phyloP scores from a whole-genome alignment of 2,329 filamentous ascomycete species.

The Exophiala bonariae region DNA sequence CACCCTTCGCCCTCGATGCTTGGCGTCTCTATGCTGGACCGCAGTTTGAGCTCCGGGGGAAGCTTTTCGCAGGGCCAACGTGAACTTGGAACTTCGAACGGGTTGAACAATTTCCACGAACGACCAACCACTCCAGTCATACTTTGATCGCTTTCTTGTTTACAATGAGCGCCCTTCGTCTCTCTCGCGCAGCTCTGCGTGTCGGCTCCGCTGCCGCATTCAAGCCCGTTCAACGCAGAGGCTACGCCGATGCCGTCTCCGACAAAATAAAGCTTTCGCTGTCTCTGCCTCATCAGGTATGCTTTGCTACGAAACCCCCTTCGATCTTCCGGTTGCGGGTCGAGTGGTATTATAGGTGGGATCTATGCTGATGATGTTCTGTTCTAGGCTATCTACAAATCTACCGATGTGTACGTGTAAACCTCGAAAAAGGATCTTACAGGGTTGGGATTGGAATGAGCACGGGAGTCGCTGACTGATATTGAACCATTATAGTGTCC shows the following conservation, averaged over 20 bases:
- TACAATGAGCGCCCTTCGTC: slow-evolving; percentile 91
- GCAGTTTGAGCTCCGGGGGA: no score
- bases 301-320: slow-evolving; percentile 33
- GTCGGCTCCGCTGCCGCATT: slow-evolving; percentile 76
- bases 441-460: no score
- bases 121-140: no score
- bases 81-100: slow-evolving; percentile 16
- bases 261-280: slow-evolving; percentile 99
- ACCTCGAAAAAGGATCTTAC: neutral
- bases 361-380: slow-evolving; percentile 28
- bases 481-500: slow-evolving; percentile 62
- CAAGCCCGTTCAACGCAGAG: slow-evolving; percentile 77
- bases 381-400: slow-evolving; percentile 66
- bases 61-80: no score
- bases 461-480: slow-evolving; percentile 15
- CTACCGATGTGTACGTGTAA: slow-evolving; percentile 65
- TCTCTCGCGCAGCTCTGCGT: slow-evolving; percentile 80
- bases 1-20: no score
- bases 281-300: slow-evolving; percentile 96
- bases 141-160: neutral
- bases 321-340: neutral
- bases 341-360: slow-evolving; percentile 11
- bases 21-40: no score
- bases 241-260: slow-evolving; percentile 83
- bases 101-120: slow-evolving; percentile 3